Base-by-base conservation (phyloP, 805 yeast species). In the Wickerhamiella hasegawae region DNA sequence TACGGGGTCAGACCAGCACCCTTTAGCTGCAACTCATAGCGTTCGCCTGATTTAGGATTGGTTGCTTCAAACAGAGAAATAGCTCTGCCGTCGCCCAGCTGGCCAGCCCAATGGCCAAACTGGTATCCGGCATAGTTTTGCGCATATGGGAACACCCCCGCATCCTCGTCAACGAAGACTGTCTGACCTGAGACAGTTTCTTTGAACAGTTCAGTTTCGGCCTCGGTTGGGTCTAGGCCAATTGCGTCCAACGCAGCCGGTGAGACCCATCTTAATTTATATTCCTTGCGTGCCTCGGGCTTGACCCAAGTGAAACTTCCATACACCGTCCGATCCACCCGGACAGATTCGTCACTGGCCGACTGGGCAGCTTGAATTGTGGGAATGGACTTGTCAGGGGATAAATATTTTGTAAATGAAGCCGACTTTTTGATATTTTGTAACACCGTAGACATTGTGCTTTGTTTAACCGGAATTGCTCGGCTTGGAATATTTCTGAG, bases 101-200 rank as follows among this genome's bases (percentile, higher is more conserved):
- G 98, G 2, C 97, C 97, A 0, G 96, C 96, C 71, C 87, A 87
- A 44, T 71, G 72, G 3, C 98, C 97, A 61, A 90, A 87, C 51
- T 87, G 98, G 66, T 77, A 83, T 1, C 98, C 98, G 1, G 97
- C 94, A 55, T 87, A 87, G 0, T 87, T 81, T 54, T 79, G 85
- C 10, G 95, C 71, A 55, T 79, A 87, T 0, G 98, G 97, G 45
- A 71, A 71, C 1, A 78, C 66, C 4, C 33, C 39, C n/a, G 42
- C 34, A 15, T 52, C 48, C 6, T 49, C 49, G 22, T 64, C 62
- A 14, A 59, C 59, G 25, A 55, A 47, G 1, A 67, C 44, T n/a
- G 56, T 46, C 27, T 69, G 60, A 1, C 96, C 96, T 38, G 74
- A 63, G 3, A 79, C 70, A 2, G 80, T 54, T 20, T 66, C 57